Conservation (phyloP, 2,329 filamentous ascomycete species). For the Orbilia javanica region DNA sequence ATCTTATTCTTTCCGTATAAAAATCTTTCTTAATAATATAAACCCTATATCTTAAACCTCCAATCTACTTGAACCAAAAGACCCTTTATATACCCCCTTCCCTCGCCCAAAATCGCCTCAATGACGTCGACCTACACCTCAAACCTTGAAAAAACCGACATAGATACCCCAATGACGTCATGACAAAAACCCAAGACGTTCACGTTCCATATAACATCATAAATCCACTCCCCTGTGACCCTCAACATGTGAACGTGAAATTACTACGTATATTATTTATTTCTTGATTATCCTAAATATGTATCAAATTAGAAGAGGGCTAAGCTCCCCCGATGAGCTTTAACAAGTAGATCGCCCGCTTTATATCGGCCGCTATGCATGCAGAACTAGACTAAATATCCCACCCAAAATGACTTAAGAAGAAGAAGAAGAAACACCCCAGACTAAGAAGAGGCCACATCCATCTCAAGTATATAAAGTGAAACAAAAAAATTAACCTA, state of each 20-base stretch:
- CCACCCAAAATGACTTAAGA: background rate
- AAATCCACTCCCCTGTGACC: background rate
- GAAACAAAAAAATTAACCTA: no score
- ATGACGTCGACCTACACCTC: conserved; percentile 8
- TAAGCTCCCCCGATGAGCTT: no score
- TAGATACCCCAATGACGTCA: no score
- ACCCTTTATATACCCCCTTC: conserved; percentile 6
- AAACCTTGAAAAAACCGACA: no score
- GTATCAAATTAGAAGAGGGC: no score
- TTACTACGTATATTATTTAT: no score
- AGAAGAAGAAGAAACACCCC: background rate
- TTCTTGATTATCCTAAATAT: background rate
- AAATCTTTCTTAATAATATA: no score
- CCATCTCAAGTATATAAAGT: background rate
- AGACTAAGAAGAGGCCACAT: background rate
- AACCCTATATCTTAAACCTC: no score
- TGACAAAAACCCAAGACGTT: no score
- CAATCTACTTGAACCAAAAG: no score
- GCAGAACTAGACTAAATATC: background rate
- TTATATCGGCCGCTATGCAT: conserved; percentile 22
- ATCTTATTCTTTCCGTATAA: no score
- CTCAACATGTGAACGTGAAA: background rate
- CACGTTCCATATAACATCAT: background rate
- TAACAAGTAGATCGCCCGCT: background rate
- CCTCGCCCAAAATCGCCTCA: background rate